phyloP scores from a whole-genome alignment of 2,329 filamentous ascomycete genomes.

The Magnaporthiopsis incrustans region DNA sequence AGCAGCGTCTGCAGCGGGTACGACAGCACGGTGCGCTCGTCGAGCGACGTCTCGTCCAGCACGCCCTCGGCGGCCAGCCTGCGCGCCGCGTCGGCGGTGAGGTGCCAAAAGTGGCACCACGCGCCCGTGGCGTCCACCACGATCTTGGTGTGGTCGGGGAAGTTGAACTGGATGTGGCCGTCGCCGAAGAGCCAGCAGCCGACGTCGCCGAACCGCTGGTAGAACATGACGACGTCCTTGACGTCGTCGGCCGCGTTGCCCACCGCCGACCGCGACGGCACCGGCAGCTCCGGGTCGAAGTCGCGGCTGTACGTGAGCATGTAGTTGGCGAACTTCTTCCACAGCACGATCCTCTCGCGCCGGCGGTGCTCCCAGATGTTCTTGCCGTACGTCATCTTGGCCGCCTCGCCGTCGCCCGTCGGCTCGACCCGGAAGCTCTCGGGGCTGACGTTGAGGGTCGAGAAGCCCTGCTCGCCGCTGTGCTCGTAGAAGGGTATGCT shows the following conservation, averaged over 20 bases:
- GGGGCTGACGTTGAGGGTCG: slow-evolving; percentile 55
- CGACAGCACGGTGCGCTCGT: slow-evolving; percentile 62
- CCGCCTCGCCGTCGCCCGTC: slow-evolving; percentile 50
- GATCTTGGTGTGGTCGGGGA: slow-evolving; percentile 81
- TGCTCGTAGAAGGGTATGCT: slow-evolving; percentile 70
- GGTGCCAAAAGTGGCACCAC: slow-evolving; percentile 70
- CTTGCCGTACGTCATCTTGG: slow-evolving; percentile 53
- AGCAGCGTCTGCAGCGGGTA: slow-evolving; percentile 67
- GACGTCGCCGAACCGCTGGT: slow-evolving; percentile 73
- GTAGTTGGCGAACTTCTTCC: slow-evolving; percentile 69
- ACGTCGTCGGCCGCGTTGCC: slow-evolving; percentile 30
- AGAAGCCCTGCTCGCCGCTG: slow-evolving; percentile 54
- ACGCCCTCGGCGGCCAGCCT: slow-evolving; percentile 56
- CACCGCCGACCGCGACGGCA: slow-evolving; percentile 26
- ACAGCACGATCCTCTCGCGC: slow-evolving; percentile 56
- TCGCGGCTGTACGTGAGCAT: slow-evolving; percentile 69
- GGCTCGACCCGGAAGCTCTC: slow-evolving; percentile 50
- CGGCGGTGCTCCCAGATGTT: slow-evolving; percentile 59
- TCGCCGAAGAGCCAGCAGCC: slow-evolving; percentile 77
- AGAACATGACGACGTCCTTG: slow-evolving; percentile 64
- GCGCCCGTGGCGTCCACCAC: slow-evolving; percentile 67
- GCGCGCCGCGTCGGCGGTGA: slow-evolving; percentile 61
- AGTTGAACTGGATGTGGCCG: slow-evolving; percentile 76
- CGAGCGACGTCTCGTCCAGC: slow-evolving; percentile 62
- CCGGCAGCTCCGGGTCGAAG: slow-evolving; percentile 42